Evolutionary conservation across 2,329 filamentous ascomycete species (phyloP).

Genomic region (Fusarium tanahbumbuense): DNA sequence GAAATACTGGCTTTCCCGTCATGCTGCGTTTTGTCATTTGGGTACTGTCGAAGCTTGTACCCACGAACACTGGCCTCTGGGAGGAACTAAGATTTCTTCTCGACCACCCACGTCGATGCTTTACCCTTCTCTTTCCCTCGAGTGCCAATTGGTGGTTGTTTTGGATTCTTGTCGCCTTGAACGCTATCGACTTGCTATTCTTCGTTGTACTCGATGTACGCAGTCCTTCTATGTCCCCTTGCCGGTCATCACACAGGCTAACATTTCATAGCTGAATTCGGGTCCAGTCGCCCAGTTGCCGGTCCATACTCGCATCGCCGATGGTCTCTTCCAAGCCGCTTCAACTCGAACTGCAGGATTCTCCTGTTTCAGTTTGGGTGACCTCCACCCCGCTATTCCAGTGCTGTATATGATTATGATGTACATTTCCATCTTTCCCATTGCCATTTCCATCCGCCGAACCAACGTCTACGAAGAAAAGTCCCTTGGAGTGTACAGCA

Average conservation of each 20-base stretch:
- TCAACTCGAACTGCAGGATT: slow-evolving; percentile 94
- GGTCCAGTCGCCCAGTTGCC: slow-evolving; percentile 75
- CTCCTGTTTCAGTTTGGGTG: slow-evolving; percentile 79
- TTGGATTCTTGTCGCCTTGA: slow-evolving; percentile 83
- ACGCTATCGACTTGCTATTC: slow-evolving; percentile 86
- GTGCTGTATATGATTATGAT: slow-evolving; percentile 98
- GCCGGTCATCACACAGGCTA: slow-evolving; percentile 26
- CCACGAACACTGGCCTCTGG: slow-evolving; percentile 76
- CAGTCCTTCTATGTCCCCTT: slow-evolving; percentile 31
- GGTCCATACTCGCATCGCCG: slow-evolving; percentile 79
- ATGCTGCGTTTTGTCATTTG: slow-evolving; percentile 96
- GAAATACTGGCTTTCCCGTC: slow-evolving; percentile 94
- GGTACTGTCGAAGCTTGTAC: slow-evolving; percentile 75
- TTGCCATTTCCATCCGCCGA: slow-evolving; percentile 91
- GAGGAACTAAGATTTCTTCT: slow-evolving; percentile 92
- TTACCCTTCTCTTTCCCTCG: slow-evolving; percentile 91
- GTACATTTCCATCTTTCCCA: slow-evolving; percentile 98
- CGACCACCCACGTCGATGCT: slow-evolving; percentile 95
- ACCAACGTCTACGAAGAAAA: slow-evolving; percentile 98
- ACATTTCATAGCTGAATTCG: slow-evolving; percentile 71
- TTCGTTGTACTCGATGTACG: slow-evolving; percentile 91
- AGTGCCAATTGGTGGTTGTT: slow-evolving; percentile 97
- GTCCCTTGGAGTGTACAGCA: slow-evolving; percentile 78
- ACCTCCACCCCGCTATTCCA: slow-evolving; percentile 89
- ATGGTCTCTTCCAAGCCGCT: slow-evolving; percentile 90